Conservation (phyloP, 352 stramenopile genomes). For the Phytophthora citrophthora region DNA sequence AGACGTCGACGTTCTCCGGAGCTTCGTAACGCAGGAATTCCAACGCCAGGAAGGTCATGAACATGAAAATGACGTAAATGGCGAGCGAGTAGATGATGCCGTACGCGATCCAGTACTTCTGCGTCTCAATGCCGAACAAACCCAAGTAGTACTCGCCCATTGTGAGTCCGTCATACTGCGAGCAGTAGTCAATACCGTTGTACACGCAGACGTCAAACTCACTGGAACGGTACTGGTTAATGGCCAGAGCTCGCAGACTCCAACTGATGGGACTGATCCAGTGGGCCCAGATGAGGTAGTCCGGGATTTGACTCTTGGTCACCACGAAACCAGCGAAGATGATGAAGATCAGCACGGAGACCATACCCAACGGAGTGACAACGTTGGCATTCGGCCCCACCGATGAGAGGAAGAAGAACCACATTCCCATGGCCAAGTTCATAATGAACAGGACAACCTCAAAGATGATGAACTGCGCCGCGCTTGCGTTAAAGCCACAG, state of each 20-base stretch:
- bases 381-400: slow-evolving; percentile 32
- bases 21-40: slow-evolving; percentile 34
- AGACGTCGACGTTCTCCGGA: slow-evolving; percentile 34
- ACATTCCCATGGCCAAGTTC: slow-evolving; percentile 52
- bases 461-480: slow-evolving; percentile 46
- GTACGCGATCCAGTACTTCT: slow-evolving; percentile 48
- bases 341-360: slow-evolving; percentile 34
- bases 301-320: slow-evolving; percentile 48
- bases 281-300: slow-evolving; percentile 63
- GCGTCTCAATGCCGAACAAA: slow-evolving; percentile 50
- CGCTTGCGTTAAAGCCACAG: slow-evolving; percentile 54
- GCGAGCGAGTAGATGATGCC: slow-evolving; percentile 30
- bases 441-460: slow-evolving; percentile 21
- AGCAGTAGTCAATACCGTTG: slow-evolving; percentile 47
- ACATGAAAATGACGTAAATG: slow-evolving; percentile 38
- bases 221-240: slow-evolving; percentile 53
- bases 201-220: slow-evolving; percentile 43
- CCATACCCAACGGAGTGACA: slow-evolving; percentile 47
- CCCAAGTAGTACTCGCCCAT: slow-evolving; percentile 49
- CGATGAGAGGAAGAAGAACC: slow-evolving; percentile 37
- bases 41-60: slow-evolving; percentile 36
- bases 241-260: slow-evolving; percentile 41
- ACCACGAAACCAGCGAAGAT: slow-evolving; percentile 47
- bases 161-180: slow-evolving; percentile 33
- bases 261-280: slow-evolving; percentile 65